Evolutionary conservation across 106 monocot species (phyloP), one percentile per base, ranked within the genome.

Genomic region (Dactylorhiza incarnata): DNA sequence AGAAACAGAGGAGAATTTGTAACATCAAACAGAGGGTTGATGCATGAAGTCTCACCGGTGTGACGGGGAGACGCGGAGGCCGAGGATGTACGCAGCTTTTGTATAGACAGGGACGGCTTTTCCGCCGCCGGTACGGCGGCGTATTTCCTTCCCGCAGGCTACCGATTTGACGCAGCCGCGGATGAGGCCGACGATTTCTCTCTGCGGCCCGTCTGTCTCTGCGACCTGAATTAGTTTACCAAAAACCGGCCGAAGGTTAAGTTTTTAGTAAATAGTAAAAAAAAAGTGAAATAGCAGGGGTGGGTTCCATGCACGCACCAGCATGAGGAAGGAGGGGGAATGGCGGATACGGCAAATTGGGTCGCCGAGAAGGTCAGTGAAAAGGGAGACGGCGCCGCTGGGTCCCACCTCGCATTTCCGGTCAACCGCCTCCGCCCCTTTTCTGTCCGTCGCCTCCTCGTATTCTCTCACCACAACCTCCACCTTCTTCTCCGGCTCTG

Each of bases 341-440:
- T 89, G 69, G 74, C 85, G 87, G 48, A 83, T 68, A 53, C 85
- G 83, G 54, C 78, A 89, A 47, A 79, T 45, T 29, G 82, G 83
- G n/a, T 80, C 89, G 3, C 89, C 89, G 70, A 89, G 86, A 46
- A 76, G 83, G 68, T 81, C 78, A 13, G 80, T 77, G 75, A 54
- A 83, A 9, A 82, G 79, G 12, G 82, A 72, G 70, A 80, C 71
- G 45, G 58, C 50, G n/a, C 86, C 82, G 76, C 79, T 86, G 2
- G 94, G 80, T 1, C 94, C 94, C 7, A 90, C 88, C 49, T 94
- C 94, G 86, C 91, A 94, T 65, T 67, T 80, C 80, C 83, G 76
- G 73, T 91, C 94, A 12, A 94, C 82, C 15, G 63, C 81, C 55
- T 88, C 84, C 4, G 80, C 90, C 6, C 75, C 83, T 24, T 11